Conservation (phyloP, 2,329 filamentous ascomycete species). For the Curvularia sp. region DNA sequence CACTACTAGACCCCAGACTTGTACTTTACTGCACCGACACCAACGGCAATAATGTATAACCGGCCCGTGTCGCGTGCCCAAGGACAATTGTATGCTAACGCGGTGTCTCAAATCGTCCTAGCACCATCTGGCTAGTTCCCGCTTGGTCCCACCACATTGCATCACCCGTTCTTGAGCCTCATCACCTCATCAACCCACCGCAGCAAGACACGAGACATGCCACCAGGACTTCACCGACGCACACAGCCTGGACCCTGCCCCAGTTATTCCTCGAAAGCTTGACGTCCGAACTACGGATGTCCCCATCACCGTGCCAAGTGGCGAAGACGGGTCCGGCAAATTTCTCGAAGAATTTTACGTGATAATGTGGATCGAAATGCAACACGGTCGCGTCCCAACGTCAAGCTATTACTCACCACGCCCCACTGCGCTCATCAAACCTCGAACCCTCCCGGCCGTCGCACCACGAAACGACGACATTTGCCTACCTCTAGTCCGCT, state of each 20-base stretch:
- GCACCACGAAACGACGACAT: slow-evolving; percentile 14
- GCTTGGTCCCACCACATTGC: slow-evolving; percentile 12
- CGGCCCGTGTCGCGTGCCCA: slow-evolving; percentile 2
- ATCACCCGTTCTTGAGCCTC: slow-evolving; percentile 10
- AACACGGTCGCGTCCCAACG: slow-evolving; percentile 29
- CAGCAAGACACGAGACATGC: background rate
- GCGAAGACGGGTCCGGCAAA: slow-evolving; percentile 27
- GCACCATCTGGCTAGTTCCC: slow-evolving; percentile 10
- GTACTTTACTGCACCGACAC: background rate
- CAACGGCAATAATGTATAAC: background rate
- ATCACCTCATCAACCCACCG: slow-evolving; percentile 9
- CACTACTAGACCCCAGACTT: background rate
- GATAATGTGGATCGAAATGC: slow-evolving; percentile 37
- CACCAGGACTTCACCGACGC: background rate
- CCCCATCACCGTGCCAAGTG: slow-evolving; percentile 29
- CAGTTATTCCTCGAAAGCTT: background rate
- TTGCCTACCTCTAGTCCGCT: slow-evolving; percentile 23
- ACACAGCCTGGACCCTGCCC: background rate
- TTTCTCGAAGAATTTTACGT: slow-evolving; percentile 43
- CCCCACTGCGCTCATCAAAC: slow-evolving; percentile 36
- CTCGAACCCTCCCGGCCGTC: slow-evolving; percentile 17
- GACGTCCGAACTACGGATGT: slow-evolving; percentile 17
- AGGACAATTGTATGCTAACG: background rate
- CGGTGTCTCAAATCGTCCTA: background rate
- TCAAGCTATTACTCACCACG: slow-evolving; percentile 39